Evolutionary conservation across 768 basidiomycete species (phyloP).

Genomic region (Suillus brevipes): DNA sequence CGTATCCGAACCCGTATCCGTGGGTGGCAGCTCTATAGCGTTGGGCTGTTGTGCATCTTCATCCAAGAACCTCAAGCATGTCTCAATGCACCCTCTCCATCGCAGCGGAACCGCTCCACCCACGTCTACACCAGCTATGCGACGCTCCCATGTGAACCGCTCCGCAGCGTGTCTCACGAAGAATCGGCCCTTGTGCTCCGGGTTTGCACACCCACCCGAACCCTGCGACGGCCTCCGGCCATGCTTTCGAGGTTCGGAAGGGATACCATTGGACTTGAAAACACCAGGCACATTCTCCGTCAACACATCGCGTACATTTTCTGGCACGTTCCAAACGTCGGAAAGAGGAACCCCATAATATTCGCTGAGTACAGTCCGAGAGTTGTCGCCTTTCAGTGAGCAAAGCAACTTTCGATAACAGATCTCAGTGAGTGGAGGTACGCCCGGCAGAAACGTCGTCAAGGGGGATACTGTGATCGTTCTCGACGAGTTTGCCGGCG

Average conservation of each 20-base stretch:
- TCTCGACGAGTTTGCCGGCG: conserved; percentile 1
- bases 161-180: conserved; percentile 63
- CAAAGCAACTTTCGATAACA: conserved; percentile 40
- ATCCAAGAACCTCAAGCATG: conserved; percentile 64
- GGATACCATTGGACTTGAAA: conserved; percentile 13
- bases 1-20: not conserved
- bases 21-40: not conserved
- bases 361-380: conserved; percentile 20
- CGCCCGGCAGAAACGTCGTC: conserved; percentile 19
- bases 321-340: conserved; percentile 27
- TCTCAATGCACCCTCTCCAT: conserved; percentile 68
- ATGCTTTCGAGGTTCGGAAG: conserved; percentile 17
- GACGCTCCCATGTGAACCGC: conserved; percentile 63
- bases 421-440: conserved; percentile 37
- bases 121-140: conserved; percentile 50
- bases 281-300: conserved; percentile 29
- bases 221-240: conserved; percentile 24
- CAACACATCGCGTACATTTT: conserved; percentile 26
- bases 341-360: conserved; percentile 34
- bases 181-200: conserved; percentile 31
- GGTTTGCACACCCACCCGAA: conserved; percentile 50
- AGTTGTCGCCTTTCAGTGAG: conserved; percentile 15
- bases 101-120: conserved; percentile 56
- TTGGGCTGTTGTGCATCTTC: not conserved
- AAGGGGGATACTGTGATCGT: conserved; percentile 20